Evolutionary conservation across 306 rosid species (phyloP).

Genomic region (Corylus avellana): DNA sequence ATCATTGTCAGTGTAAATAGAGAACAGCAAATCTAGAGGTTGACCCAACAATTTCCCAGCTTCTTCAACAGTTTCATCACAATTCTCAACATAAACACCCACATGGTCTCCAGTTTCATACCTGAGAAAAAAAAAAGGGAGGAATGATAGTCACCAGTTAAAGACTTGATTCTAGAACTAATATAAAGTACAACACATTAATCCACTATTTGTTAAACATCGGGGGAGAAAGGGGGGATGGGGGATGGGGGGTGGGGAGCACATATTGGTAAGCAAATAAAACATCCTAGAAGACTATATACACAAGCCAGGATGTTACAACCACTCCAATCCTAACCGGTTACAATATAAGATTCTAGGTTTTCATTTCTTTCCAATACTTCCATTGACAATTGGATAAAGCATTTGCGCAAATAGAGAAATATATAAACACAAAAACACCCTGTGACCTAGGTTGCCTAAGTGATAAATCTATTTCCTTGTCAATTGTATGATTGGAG

Average conservation of each 20-base stretch:
- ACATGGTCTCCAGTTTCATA: slow-evolving; percentile 98
- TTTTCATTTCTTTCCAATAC: not conserved
- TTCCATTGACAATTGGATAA: not conserved
- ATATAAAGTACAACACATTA: not conserved
- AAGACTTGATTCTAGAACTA: slow-evolving; percentile 1
- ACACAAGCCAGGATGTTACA: not conserved
- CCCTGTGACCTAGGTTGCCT: not conserved
- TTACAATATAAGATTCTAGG: not conserved
- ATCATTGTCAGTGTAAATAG: slow-evolving; percentile 72
- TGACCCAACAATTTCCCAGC: slow-evolving; percentile 76
- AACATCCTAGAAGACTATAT: not conserved
- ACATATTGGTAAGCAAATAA: not conserved
- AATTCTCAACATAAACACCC: slow-evolving; percentile 88
- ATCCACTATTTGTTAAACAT: not conserved
- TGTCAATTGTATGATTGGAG: not conserved
- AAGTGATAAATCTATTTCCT: not conserved
- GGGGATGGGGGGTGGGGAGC: not conserved
- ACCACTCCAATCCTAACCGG: not conserved
- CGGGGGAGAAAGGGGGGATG: not conserved
- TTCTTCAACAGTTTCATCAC: slow-evolving; percentile 77
- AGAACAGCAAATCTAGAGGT: slow-evolving; percentile 65
- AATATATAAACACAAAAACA: not conserved
- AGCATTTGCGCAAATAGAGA: not conserved
- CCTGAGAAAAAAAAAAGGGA: slow-evolving; percentile 49
- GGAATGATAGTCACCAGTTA: slow-evolving; percentile 16